Conservation (phyloP, 306 rosid genomes). For the Geum urbanum region DNA sequence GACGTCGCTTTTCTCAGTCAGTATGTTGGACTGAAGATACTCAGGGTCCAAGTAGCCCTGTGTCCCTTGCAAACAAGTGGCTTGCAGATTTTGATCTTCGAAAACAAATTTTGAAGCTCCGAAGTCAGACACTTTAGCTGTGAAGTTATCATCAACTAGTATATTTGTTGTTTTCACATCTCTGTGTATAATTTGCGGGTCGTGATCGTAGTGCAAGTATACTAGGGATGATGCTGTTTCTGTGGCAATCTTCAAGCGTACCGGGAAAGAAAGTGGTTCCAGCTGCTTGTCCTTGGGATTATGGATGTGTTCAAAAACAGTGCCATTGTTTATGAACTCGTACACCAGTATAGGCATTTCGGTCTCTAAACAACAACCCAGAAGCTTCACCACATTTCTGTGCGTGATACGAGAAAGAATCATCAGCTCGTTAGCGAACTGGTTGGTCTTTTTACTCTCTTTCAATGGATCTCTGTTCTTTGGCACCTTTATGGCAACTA, state of each 20-base stretch:
- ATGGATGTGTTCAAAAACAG: not conserved
- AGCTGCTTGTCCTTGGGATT: not conserved
- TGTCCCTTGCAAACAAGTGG: slow-evolving; percentile 26
- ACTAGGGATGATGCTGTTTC: slow-evolving; percentile 21
- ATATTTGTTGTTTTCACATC: slow-evolving; percentile 3
- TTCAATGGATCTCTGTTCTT: too few relatives aligned
- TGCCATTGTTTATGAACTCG: not conserved
- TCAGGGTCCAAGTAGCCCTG: slow-evolving; percentile 24
- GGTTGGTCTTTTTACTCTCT: too few relatives aligned
- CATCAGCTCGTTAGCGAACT: too few relatives aligned
- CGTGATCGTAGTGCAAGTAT: slow-evolving; percentile 11
- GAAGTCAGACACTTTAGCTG: slow-evolving; percentile 16
- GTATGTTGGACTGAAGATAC: not conserved
- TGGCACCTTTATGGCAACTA: too few relatives aligned
- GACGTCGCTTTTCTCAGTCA: not conserved
- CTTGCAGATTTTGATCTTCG: not conserved
- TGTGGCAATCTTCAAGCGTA: slow-evolving; percentile 19
- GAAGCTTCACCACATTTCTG: not conserved
- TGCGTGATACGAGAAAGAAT: not conserved
- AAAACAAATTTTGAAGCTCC: slow-evolving; percentile 18
- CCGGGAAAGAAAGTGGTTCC: slow-evolving; percentile 10
- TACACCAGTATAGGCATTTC: not conserved
- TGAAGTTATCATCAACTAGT: not conserved
- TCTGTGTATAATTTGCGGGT: slow-evolving; percentile 6
- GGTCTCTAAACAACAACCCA: not conserved